A percentile compares a stretch with the other conserved stretches of the same genome.
These are phyloP conservation scores for Moesziomyces sp. DNA, from an alignment of 1,284 basidiomycete species.

Conservation along the genomic window DNA sequence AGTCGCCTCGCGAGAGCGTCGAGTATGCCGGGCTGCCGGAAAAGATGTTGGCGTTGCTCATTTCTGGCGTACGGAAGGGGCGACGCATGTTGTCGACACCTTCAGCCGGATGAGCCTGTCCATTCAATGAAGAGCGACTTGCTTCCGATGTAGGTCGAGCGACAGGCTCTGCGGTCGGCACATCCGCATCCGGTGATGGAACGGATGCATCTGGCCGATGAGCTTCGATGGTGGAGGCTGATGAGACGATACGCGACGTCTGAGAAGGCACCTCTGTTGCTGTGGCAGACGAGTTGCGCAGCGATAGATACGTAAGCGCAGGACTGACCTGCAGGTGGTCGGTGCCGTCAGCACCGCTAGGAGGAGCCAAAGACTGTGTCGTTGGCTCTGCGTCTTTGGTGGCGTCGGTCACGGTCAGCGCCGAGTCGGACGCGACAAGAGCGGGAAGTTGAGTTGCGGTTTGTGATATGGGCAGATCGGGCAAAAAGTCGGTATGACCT, in stretches of 20 bases:
- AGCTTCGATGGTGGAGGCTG: constrained; percentile 33
- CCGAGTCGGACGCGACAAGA: constrained; percentile 15
- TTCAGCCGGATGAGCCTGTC: not conserved
- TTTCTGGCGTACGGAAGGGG: constrained; percentile 25
- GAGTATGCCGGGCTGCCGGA: constrained; percentile 22
- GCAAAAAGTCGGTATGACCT: not conserved
- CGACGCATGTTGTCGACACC: not conserved
- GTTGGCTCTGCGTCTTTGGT: not conserved
- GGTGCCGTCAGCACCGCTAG: not conserved
- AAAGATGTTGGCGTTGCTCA: constrained; percentile 3
- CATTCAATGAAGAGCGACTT: not conserved
- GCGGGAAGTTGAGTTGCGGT: constrained; percentile 1
- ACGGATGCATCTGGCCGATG: not conserved
- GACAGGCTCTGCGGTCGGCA: not conserved
- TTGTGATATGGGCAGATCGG: constrained; percentile 2
- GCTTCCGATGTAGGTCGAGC: not conserved
- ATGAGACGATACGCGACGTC: constrained; percentile 20
- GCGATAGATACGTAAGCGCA: constrained; percentile 11
- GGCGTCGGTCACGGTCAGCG: constrained; percentile 13
- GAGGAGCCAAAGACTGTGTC: not conserved
- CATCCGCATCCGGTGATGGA: not conserved
- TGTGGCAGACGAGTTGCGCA: constrained; percentile 27
- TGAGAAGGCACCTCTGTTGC: constrained; percentile 15
- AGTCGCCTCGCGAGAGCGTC: constrained; percentile 20
- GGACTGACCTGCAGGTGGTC: constrained; percentile 25